Conservation (phyloP, 2,329 filamentous ascomycete genomes). For the Podosphaera xanthii region DNA sequence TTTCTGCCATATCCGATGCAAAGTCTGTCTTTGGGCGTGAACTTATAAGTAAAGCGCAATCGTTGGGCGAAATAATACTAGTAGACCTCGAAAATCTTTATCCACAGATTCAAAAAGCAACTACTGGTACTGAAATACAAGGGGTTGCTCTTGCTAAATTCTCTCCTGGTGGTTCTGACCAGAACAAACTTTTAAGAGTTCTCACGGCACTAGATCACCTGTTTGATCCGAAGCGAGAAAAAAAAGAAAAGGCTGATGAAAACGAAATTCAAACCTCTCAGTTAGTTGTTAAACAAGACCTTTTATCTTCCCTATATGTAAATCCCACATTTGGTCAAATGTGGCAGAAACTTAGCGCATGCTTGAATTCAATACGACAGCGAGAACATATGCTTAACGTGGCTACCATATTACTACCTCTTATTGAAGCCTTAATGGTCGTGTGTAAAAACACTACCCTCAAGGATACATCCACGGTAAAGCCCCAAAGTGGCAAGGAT, state of each 20-base stretch:
- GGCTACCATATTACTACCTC: slow-evolving; percentile 76
- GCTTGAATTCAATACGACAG: slow-evolving; percentile 67
- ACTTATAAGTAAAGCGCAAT: slow-evolving; percentile 66
- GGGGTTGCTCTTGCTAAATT: slow-evolving; percentile 86
- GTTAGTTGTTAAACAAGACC: slow-evolving; percentile 50
- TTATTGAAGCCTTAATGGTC: slow-evolving; percentile 96
- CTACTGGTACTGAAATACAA: slow-evolving; percentile 83
- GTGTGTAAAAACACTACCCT: slow-evolving; percentile 89
- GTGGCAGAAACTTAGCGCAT: slow-evolving; percentile 81
- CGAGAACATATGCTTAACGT: slow-evolving; percentile 93
- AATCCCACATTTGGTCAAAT: slow-evolving; percentile 73
- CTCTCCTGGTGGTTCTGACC: slow-evolving; percentile 84
- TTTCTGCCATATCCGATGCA: slow-evolving; percentile 77
- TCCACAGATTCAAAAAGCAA: slow-evolving; percentile 65
- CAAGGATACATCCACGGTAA: slow-evolving; percentile 16
- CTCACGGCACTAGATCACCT: slow-evolving; percentile 88
- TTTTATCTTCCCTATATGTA: slow-evolving; percentile 73
- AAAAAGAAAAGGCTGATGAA: slow-evolving; percentile 18
- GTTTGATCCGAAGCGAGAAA: slow-evolving; percentile 59
- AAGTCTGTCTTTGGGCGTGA: slow-evolving; percentile 85
- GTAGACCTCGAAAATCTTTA: slow-evolving; percentile 66
- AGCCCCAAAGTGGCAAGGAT: slow-evolving; percentile 31
- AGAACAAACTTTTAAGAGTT: slow-evolving; percentile 82
- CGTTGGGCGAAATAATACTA: slow-evolving; percentile 65
- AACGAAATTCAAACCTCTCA: slow-evolving; percentile 28